A percentile compares a stretch with the other conserved stretches of the same genome.
Conservation (phyloP, 2,329 filamentous ascomycete species). For the Fusarium graminum region DNA sequence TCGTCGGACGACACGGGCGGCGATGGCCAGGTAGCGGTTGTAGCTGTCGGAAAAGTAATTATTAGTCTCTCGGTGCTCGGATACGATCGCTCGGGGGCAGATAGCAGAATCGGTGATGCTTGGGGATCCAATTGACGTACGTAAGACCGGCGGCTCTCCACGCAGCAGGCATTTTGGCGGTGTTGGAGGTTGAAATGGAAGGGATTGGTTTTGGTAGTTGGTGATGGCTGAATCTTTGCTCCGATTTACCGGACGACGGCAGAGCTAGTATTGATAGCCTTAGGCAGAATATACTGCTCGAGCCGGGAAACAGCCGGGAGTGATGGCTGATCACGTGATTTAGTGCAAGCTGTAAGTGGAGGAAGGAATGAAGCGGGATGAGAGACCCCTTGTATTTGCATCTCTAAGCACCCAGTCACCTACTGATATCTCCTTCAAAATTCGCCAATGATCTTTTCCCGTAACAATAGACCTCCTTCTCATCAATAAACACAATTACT, state of each 20-base stretch:
- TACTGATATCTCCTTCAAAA: not conserved
- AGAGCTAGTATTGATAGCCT: slow-evolving; percentile 48
- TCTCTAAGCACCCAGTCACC: slow-evolving; percentile 3
- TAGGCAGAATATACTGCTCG: slow-evolving; percentile 45
- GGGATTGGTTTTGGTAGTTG: slow-evolving; percentile 50
- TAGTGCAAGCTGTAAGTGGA: not conserved
- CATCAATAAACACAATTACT: not conserved
- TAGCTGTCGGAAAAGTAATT: slow-evolving; percentile 73
- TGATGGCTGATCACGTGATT: slow-evolving; percentile 22
- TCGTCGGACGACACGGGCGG: slow-evolving; percentile 93
- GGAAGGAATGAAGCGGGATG: not conserved
- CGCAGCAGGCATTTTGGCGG: slow-evolving; percentile 89
- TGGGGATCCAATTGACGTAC: slow-evolving; percentile 70
- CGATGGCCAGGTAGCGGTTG: slow-evolving; percentile 99
- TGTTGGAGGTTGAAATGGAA: slow-evolving; percentile 53
- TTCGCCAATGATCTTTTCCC: not conserved
- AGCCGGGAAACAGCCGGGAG: slow-evolving; percentile 36
- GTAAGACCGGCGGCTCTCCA: slow-evolving; percentile 98
- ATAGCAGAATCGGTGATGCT: slow-evolving; percentile 13
- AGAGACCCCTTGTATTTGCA: slow-evolving; percentile 11
- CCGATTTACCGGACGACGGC: slow-evolving; percentile 51
- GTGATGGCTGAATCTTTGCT: slow-evolving; percentile 55
- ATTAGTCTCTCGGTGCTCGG: slow-evolving; percentile 54
- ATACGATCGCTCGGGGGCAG: slow-evolving; percentile 26
- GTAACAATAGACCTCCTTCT: not conserved